A percentile compares a stretch with the other conserved stretches of the same genome.
Evolutionary conservation across 148 eudicot genomes (phyloP).

Genomic region (Rhododendron mucronatum): DNA sequence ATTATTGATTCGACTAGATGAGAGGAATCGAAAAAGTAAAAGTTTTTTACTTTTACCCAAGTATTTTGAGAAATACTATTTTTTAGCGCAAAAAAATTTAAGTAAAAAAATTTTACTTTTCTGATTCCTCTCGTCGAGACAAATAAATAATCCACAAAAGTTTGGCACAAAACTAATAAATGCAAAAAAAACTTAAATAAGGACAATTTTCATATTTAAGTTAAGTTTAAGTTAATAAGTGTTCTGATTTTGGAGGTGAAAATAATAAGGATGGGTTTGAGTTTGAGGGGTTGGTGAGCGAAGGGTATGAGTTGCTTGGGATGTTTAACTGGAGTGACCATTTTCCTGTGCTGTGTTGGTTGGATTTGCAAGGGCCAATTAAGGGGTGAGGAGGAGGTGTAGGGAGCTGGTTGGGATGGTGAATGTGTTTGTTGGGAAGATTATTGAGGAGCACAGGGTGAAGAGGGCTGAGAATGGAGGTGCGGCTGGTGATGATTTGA

Average conservation of each 20-base stretch:
- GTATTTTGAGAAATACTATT: too few species aligned
- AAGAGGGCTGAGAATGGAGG: conserved; percentile 14
- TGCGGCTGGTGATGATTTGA: conserved; percentile 23
- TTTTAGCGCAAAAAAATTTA: too few species aligned
- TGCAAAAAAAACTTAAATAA: too few species aligned
- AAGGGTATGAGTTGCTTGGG: conserved; percentile 84
- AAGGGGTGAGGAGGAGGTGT: conserved; percentile 69
- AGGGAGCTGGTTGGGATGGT: conserved; percentile 46
- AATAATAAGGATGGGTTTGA: conserved; percentile 11
- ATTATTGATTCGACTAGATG: too few species aligned
- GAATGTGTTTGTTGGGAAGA: conserved; percentile 60
- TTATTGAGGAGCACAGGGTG: conserved; percentile 51
- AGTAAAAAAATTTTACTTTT: too few species aligned
- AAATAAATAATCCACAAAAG: too few species aligned
- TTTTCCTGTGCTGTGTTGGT: conserved; percentile 59
- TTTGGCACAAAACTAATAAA: too few species aligned
- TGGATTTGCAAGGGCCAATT: conserved; percentile 49
- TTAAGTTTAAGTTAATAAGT: neutral
- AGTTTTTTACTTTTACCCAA: too few species aligned
- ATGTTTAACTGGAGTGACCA: conserved; percentile 82
- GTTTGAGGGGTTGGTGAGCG: conserved; percentile 59
- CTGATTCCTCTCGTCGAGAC: too few species aligned
- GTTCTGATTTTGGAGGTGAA: conserved; percentile 26
- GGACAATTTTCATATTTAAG: too few species aligned
- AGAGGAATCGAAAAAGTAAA: too few species aligned